A percentile compares a stretch with the other conserved stretches of the same genome.
Evolutionary conservation across 164 flowering plant species (phyloP).

Genomic region (Berberis thunbergii): DNA sequence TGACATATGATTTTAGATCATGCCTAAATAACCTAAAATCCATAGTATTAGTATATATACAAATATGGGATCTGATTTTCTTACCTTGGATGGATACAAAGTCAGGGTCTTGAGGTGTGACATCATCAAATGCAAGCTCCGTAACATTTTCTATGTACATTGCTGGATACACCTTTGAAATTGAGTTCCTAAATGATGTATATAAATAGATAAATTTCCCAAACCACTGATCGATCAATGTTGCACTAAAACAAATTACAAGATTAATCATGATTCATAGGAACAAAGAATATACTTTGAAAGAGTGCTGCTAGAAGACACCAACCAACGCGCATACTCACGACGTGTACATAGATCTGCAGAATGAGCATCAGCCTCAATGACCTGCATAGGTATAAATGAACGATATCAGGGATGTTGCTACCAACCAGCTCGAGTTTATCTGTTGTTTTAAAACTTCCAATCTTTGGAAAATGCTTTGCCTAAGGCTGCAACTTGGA

Average conservation of each 20-base stretch:
- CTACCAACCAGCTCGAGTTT: no score
- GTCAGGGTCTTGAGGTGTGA: constrained; percentile 90
- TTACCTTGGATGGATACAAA: constrained; percentile 92
- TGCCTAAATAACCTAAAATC: no score
- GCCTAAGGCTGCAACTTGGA: no score
- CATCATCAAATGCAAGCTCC: constrained; percentile 97
- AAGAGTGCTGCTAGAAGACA: constrained; percentile 80
- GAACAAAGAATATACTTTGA: constrained; percentile 49
- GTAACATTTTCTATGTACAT: constrained; percentile 92
- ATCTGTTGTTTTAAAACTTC: no score
- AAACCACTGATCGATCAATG: no score
- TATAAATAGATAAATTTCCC: neutral
- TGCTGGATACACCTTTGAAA: constrained; percentile 95
- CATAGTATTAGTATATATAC: no score
- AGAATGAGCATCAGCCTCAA: constrained; percentile 77
- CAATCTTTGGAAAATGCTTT: no score
- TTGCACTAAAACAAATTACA: no score
- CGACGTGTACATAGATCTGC: constrained; percentile 88
- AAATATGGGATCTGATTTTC: neutral
- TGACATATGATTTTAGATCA: no score
- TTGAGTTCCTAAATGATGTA: constrained; percentile 42
- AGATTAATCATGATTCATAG: neutral
- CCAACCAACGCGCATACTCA: constrained; percentile 97
- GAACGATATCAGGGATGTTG: neutral
- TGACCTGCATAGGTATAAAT: constrained; percentile 44